phyloP scores from a whole-genome alignment of 768 basidiomycete species.

The Filobasidium floriforme region DNA sequence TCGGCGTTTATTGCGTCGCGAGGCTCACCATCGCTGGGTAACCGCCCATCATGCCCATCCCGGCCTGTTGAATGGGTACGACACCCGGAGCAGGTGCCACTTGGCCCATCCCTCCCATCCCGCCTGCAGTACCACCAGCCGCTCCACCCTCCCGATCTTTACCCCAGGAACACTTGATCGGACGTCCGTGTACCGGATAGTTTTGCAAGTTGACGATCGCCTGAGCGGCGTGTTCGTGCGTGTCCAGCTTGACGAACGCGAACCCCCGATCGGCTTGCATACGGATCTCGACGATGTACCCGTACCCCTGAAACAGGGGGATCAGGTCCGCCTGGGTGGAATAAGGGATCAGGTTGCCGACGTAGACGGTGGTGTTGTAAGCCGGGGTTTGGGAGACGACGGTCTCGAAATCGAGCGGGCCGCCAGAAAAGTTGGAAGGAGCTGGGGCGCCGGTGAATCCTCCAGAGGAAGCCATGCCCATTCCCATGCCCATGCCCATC shows the following conservation, averaged over 20 bases:
- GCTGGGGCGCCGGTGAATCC: slow-evolving; percentile 52
- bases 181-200: slow-evolving; percentile 91
- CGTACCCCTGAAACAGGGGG: slow-evolving; percentile 65
- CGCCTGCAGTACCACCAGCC: slow-evolving; percentile 55
- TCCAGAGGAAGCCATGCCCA: slow-evolving; percentile 26
- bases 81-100: slow-evolving; percentile 48
- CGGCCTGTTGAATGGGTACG: slow-evolving; percentile 48
- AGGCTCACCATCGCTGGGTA: slow-evolving; percentile 71
- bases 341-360: slow-evolving; percentile 96
- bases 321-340: slow-evolving; percentile 96
- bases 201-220: slow-evolving; percentile 96
- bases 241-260: slow-evolving; percentile 97
- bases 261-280: slow-evolving; percentile 99
- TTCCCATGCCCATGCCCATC: slow-evolving; percentile 7
- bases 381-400: slow-evolving; percentile 87
- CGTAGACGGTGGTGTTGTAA: slow-evolving; percentile 93
- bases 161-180: slow-evolving; percentile 98
- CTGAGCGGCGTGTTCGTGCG: slow-evolving; percentile 95
- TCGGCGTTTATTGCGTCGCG: too few species aligned
- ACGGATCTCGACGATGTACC: slow-evolving; percentile 95
- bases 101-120: not conserved
- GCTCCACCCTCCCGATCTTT: slow-evolving; percentile 65
- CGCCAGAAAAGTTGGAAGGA: slow-evolving; percentile 65
- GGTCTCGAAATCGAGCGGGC: slow-evolving; percentile 58
- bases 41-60: slow-evolving; percentile 34